Evolutionary conservation across 495 filamentous ascomycete genomes (phyloP), one percentile per base, ranked within the genome.

Genomic region (Penicillium nucicola): DNA sequence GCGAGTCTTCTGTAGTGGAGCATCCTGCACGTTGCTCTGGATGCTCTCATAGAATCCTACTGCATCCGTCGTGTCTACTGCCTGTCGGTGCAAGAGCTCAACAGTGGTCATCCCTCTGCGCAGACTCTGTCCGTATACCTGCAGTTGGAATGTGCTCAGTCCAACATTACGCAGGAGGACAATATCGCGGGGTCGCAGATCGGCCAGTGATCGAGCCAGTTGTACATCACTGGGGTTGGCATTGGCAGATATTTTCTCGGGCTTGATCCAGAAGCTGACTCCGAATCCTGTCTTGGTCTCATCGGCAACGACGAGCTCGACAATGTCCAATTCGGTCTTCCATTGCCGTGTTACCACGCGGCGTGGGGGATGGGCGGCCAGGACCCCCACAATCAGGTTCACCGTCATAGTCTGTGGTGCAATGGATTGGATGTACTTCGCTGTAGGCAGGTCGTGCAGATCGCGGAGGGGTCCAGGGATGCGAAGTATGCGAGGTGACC

Each of bases 251-350:
- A 52, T 45, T 17, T 48, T 50, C 47, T 20, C 55, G 20, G 64
- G 53, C 3, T 75, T 65, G 12, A 95, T 72, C 92, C 92, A 97
- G 55, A 96, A 86, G 22, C 86, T 92, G 50, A 97, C 70, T 11
- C 76, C 80, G 65, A 97, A 95, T 12, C 88, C 88, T 11, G 87
- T 83, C 42, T 77, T 81, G 2, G 90, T 93, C 47, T 96, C 90
- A 60, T 97, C 92, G 11, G 87, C 91, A 1, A 96, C 88, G 1
- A 90, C 75, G 5, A 95, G 64, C 58, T 95, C 90, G 30, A 90
- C 69, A 0, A 95, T 75, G 30, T 85, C 76, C 38, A 85, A 76
- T 37, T 69, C 68, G 19, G 55, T 64, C 49, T 69, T 72, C 66
- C 72, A 74, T 55, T 71, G 70, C 42, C 71, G 70, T 0, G 79